Base-by-base conservation (phyloP, 805 yeast genomes). In the Barnettozyma sp. region DNA sequence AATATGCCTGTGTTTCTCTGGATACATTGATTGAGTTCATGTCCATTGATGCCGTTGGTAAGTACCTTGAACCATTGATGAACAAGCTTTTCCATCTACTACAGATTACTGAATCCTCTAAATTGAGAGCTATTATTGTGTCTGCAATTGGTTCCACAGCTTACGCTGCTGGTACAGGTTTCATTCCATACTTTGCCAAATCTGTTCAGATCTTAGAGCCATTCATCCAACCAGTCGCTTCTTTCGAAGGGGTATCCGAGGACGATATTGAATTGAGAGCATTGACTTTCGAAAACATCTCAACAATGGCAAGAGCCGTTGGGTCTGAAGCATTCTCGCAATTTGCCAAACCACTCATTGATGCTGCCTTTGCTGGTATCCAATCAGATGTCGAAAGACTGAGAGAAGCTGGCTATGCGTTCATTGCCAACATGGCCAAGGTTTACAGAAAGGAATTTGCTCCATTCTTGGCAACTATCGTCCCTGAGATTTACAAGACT, bases 131-230 rank as follows among this genome's bases (percentile, higher is more conserved):
- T 33, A 84, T 85, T 41, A 79, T 83, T 54, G 96, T 92, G 41
- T 83, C 95, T 36, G 96, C 97, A 26, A 84, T 92, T 58, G 97
- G 97, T 38, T 88, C 97, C 26, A 85, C 95, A 41, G 97, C 98
- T 20, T 87, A 81, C 56, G 95, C 97, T 39, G 77, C 95, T 29
- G 96, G 97, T 62, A 78, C 79, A 50, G 72, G 82, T 26, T 92
- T 84, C 63, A 66, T 72, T 41, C 97, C 97, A 41, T 92, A 73
- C 67, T 90, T 90, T 61, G 74, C 77, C 54, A 73, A 77, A 44
- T 82, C 96, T 34, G 76, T 90, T 49, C 78, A 79, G 57, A 74
- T 72, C 44, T 71, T 92, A 50, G 92, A 85, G 61, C 87, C 86
- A 42, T 90, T 78, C 57, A 77, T 88, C 50, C 72, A 78, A 45